phyloP scores from a whole-genome alignment of 768 basidiomycete genomes.

The Kwoniella dejecticola region DNA sequence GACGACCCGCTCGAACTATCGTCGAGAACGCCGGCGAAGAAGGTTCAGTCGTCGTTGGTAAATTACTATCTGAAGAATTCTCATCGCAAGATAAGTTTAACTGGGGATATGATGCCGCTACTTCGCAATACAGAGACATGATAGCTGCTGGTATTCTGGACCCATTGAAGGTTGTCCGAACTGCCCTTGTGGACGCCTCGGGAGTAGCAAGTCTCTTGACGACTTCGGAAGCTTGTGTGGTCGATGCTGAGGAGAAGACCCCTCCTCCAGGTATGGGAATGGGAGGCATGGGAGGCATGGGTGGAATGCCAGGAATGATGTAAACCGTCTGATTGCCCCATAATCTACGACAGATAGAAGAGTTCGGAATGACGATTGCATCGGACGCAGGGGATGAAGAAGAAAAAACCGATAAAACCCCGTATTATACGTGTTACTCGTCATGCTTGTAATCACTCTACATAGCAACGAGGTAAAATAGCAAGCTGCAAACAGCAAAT shows the following conservation, averaged over 20 bases:
- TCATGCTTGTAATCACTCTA: no score
- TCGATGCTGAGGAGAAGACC: conserved; percentile 76
- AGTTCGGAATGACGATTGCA: no score
- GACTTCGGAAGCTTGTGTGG: conserved; percentile 88
- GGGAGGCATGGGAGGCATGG: conserved; percentile 65
- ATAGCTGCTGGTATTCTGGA: conserved; percentile 91
- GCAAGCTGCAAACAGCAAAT: no score
- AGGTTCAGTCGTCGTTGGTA: conserved; percentile 87
- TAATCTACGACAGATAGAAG: no score
- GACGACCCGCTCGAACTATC: conserved; percentile 81
- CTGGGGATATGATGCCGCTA: conserved; percentile 87
- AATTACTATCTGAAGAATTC: conserved; percentile 61
- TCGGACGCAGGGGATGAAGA: no score
- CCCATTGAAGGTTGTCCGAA: conserved; percentile 92
- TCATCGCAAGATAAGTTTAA: conserved; percentile 66
- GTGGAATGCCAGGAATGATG: conserved; percentile 32
- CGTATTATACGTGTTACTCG: no score
- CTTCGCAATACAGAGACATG: conserved; percentile 94
- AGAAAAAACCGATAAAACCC: no score
- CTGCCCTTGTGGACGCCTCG: conserved; percentile 83
- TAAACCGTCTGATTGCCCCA: not conserved
- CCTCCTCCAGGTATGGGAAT: conserved; percentile 63
- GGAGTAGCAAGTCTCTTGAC: conserved; percentile 93
- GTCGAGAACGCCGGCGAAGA: conserved; percentile 94
- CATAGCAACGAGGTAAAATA: no score